Evolutionary conservation across 306 rosid species (phyloP), one percentile per base, ranked within the genome.

Genomic region (Quercus wislizeni): DNA sequence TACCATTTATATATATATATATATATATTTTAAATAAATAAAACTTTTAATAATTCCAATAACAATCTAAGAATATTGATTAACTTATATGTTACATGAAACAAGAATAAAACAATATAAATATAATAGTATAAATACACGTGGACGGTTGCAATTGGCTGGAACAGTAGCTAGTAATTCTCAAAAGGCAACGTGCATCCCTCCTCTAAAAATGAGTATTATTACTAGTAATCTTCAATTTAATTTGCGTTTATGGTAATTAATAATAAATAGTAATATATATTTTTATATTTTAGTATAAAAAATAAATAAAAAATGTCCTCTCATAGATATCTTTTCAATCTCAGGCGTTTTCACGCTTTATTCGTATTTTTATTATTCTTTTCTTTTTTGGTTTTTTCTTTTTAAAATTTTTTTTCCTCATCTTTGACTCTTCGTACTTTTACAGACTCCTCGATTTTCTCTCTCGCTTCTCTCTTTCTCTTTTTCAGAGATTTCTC

Each of bases 371-470:
- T 69, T 20, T 25, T 7, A 13, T 1, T 30, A 21, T 57, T 31
- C 58, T 21, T 52, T 69, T 27, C 23, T 74, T 35, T 59, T 73
- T 8, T 46, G 9, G 41, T 35, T 35, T 35, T 21, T 73, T 68
- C 33, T 73, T 82, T 77, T 33, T 59, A 69, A 38, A 41, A 0
- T 8, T 8, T 41, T 75, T 75, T 67, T 87, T 86, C 69, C 79
- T 67, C 75, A 63, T 67, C 88, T 89, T 90, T 89, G 95, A 92
- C 97, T 76, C 71, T 81, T 78, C 80, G 90, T 84, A 86, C 95
- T 88, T 90, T 88, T 83, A 69, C 88, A 75, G 35, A 52, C 83
- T 59, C 76, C 54, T 49, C 82, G 61, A 75, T 76, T 83, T 84
- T 87, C 88, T 81, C 83, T 84, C 85, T 49, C 54, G 54, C 77